Conservation (phyloP, 768 basidiomycete species). For the Suillus subluteus region DNA sequence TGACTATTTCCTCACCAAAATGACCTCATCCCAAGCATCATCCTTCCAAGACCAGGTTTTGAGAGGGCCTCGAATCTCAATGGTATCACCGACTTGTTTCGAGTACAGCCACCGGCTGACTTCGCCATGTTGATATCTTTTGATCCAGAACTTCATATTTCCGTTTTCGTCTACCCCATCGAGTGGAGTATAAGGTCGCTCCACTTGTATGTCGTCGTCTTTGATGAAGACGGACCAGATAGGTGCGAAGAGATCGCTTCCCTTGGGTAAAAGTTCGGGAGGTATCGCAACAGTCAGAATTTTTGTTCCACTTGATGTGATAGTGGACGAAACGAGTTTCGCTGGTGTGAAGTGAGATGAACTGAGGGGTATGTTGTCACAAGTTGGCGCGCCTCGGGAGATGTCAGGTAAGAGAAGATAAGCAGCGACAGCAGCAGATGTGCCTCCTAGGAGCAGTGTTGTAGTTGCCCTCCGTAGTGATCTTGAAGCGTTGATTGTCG, state of each 20-base stretch:
- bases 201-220: slow-evolving; percentile 88
- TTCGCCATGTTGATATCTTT: slow-evolving; percentile 77
- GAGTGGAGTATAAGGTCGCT: slow-evolving; percentile 83
- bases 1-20: slow-evolving; percentile 57
- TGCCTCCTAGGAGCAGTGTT: slow-evolving; percentile 33
- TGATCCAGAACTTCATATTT: slow-evolving; percentile 78
- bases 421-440: slow-evolving; percentile 45
- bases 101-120: slow-evolving; percentile 84
- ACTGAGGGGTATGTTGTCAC: slow-evolving; percentile 40
- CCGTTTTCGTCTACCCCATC: slow-evolving; percentile 70
- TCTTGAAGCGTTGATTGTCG: background rate
- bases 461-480: background rate
- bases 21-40: slow-evolving; percentile 74
- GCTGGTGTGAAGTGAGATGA: slow-evolving; percentile 59
- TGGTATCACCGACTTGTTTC: slow-evolving; percentile 61
- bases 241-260: slow-evolving; percentile 34
- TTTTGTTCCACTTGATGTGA: slow-evolving; percentile 60
- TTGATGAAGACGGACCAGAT: slow-evolving; percentile 84
- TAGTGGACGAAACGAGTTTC: slow-evolving; percentile 55
- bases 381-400: slow-evolving; percentile 49
- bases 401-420: slow-evolving; percentile 58
- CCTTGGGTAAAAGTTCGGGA: slow-evolving; percentile 39
- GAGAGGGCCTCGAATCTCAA: slow-evolving; percentile 80
- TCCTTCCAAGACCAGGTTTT: slow-evolving; percentile 64
- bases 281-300: slow-evolving; percentile 66